phyloP scores from a whole-genome alignment of 495 filamentous ascomycete genomes.

The Talaromyces thailandensis region DNA sequence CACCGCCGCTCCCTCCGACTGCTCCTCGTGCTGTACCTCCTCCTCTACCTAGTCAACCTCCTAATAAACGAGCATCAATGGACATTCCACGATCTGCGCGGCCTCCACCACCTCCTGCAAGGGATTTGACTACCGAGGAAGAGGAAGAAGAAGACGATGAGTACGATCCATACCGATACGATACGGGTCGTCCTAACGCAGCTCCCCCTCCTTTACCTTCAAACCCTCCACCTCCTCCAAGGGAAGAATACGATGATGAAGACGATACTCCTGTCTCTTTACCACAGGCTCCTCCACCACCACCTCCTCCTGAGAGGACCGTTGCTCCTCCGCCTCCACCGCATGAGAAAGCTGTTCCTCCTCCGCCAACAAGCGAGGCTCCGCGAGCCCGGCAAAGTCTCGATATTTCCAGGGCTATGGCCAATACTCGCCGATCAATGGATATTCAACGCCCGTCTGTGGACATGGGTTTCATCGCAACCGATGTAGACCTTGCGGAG shows the following conservation, averaged over 20 bases:
- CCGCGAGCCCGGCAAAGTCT: conserved; percentile 53
- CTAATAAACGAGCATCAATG: conserved; percentile 14
- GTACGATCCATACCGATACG: conserved; percentile 68
- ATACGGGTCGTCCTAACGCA: conserved; percentile 24
- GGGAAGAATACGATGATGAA: conserved; percentile 8
- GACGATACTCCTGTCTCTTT: conserved; percentile 27
- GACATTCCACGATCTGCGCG: conserved; percentile 18
- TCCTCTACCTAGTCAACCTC: conserved; percentile 42
- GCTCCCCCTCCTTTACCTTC: conserved; percentile 17
- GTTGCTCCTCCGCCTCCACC: conserved; percentile 16
- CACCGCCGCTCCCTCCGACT: conserved; percentile 50
- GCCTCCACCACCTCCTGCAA: conserved; percentile 54
- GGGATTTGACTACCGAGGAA: conserved; percentile 23
- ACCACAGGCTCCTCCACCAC: conserved; percentile 11
- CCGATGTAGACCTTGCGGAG: conserved; percentile 70
- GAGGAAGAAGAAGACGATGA: conserved; percentile 45
- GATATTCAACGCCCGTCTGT: conserved; percentile 57
- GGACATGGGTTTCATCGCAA: conserved; percentile 76
- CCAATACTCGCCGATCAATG: conserved; percentile 56
- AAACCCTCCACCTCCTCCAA: conserved; percentile 3
- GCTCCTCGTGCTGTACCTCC: conserved; percentile 46
- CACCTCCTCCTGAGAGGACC: conserved; percentile 11
- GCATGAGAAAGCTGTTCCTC: conserved; percentile 11
- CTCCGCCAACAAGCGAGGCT: conserved; percentile 23
- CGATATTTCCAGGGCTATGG: conserved; percentile 48